Evolutionary conservation across 2,329 filamentous ascomycete genomes (phyloP), one percentile per base, ranked within the genome.

Genomic region (Aspergillus phoenicis): DNA sequence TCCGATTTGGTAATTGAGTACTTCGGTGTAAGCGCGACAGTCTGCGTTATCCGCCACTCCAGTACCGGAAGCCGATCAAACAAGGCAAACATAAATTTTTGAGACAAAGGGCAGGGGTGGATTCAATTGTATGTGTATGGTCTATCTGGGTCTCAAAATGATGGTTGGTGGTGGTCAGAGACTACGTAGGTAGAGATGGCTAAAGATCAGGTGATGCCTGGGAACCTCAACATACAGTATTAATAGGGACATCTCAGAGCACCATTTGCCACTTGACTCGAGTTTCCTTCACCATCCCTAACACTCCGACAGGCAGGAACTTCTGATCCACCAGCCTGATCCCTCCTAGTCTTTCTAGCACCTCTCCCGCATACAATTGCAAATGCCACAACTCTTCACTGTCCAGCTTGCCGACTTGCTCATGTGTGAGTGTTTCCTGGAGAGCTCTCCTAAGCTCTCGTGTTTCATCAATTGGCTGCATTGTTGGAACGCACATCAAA

Each of bases 261-360:
- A 77, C 71, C 77, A 78, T 77, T 59, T 75, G 77, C 77, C 78
- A 80, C 45, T 67, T 74, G 10, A 80, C 76, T 62, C 72, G 76
- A 68, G 75, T 78, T 15, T 69, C 73, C 60, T 74, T 73, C 68
- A 79, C 76, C 73, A 79, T 76, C 20, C 65, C 64, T 68, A 80
- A 64, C 28, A 79, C 66, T 0, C 77, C 77, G 5, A 77, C 63
- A 1, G 78, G 76, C 48, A 80, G 66, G 58, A 77, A 77, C 55
- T 73, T 70, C 64, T 73, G 74, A 54, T 80, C 76, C n/a, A 78
- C 72, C 22, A 80, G 64, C 43, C 64, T 73, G 57, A 77, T 52
- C 10, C 75, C 76, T n/a, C 77, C 76, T 59, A 72, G 78, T 1
- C 68, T 59, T 20, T 68, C 68, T 30, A 75, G 51, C 47, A 79